Evolutionary conservation across 1,284 basidiomycete genomes (phyloP), one percentile per base, ranked within the genome.

Genomic region (Agaricales sp.): DNA sequence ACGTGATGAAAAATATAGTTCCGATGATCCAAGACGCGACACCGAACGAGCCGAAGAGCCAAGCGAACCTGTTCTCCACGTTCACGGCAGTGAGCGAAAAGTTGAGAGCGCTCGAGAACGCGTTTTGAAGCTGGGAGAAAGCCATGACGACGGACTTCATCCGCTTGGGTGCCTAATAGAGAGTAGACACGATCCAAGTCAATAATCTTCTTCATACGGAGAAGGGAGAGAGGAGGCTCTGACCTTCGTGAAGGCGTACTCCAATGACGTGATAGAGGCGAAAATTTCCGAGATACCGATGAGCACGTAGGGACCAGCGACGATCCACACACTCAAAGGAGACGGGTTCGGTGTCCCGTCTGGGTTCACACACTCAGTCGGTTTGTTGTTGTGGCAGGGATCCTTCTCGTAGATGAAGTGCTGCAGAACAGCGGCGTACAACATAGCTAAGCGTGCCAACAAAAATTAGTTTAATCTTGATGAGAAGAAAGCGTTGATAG

Each of bases 171-270:
- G 75, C 72, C 58, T 35, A 35, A 35, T 35, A 35, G 30, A 11
- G 30, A 35, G 30, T 35, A n/a, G 8, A 11, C 30, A 11, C 11
- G n/a, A n/a, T n/a, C n/a, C n/a, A n/a, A n/a, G n/a, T n/a, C n/a
- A n/a, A n/a, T n/a, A n/a, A n/a, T n/a, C n/a, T n/a, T n/a, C n/a
- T n/a, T n/a, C n/a, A n/a, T n/a, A n/a, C n/a, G n/a, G n/a, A n/a
- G n/a, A n/a, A n/a, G n/a, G n/a, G 30, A 35, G 30, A 35, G 30
- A 8, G 8, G 11, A 35, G 30, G 30, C n/a, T 35, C 8, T 11
- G 11, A 35, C 30, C 30, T 77, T 81, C 59, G 76, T 79, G 69
- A 74, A 81, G 14, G 80, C 81, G 56, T 81, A 82, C 59, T 84
- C 80, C 52, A 73, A 58, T 11, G 65, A 67, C 8, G 79, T 80